Base-by-base conservation (phyloP, 2,329 filamentous ascomycete species). In the Alternaria sp. region DNA sequence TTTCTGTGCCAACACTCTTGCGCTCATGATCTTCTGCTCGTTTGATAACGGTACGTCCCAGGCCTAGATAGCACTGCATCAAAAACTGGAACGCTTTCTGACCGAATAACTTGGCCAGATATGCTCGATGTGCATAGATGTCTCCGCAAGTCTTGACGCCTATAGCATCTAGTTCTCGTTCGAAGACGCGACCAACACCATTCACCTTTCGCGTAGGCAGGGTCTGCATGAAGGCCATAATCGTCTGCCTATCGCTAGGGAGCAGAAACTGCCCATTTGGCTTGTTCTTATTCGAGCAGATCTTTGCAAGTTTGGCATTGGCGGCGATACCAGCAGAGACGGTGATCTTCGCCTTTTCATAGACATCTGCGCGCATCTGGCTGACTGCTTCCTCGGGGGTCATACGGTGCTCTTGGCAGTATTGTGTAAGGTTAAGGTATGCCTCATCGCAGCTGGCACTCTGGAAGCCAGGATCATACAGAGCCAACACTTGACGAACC, bases 391-490 rank as follows among this genome's bases (percentile, higher is more conserved):
- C 89, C 44, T 90, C 88, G 0, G 94, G 89, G 0, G 78, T 81
- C 73, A 94, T 83, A 10, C 84, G 72, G 61, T 93, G 88, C 33
- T 87, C 84, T 10, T 80, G 68, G 71, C 94, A 97, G 73, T 96
- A 98, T 50, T 76, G 82, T 0, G 95, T 98, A 58, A 99, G 91
- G 70, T 99, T 98, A 28, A 99, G 82, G 73, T 97, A 99, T 0
- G 95, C 95, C 77, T 99, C 95, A 68, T 99, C 95, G 64, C 97
- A 93, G 73, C 93, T 97, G 0, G 94, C 92, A 68, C 91, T 96
- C 76, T 98, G 92, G 67, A 96, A 99, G 1, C 91, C 84, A 0
- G 92, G 86, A 71, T 99, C 95, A 72, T 98, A 99, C n/a, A 89
- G 84, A 10, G 87, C 89, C 14, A 99, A 81, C 1, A 99, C 86